Percentiles rank a stretch among this genome's conserved stretches.
Evolutionary conservation across 1,139 yeast genomes (phyloP).

Genomic region (Saccharomycopsis crataegensis): DNA sequence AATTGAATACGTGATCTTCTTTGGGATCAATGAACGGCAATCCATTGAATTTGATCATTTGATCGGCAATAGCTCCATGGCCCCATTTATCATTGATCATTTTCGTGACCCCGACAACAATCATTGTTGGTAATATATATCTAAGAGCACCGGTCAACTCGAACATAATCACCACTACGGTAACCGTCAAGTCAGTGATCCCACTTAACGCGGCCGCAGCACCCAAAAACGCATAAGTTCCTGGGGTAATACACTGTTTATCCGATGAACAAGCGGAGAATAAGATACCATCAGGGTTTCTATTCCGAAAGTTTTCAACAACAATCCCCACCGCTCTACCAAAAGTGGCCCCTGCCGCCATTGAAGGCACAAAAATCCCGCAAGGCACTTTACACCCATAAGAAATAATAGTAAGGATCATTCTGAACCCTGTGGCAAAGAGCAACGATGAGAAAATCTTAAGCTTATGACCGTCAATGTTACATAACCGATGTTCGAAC

Average conservation of each 20-base stretch:
- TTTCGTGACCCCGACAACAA: constrained; percentile 88
- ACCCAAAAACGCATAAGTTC: constrained; percentile 93
- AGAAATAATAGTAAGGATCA: constrained; percentile 66
- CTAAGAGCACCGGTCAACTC: constrained; percentile 91
- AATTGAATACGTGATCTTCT: constrained; percentile 48
- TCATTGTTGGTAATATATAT: constrained; percentile 91
- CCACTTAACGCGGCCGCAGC: constrained; percentile 96
- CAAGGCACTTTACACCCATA: constrained; percentile 94
- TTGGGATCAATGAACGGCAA: constrained; percentile 76
- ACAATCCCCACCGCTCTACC: constrained; percentile 78
- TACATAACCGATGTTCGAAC: constrained; percentile 44
- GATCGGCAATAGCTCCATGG: constrained; percentile 87
- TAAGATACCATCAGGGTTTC: constrained; percentile 32
- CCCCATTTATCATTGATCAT: constrained; percentile 71
- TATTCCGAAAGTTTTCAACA: constrained; percentile 48
- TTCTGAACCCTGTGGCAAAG: constrained; percentile 68
- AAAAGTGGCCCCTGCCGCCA: constrained; percentile 95
- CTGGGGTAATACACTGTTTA: constrained; percentile 69
- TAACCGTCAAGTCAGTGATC: constrained; percentile 82
- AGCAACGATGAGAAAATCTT: constrained; percentile 39
- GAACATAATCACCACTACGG: constrained; percentile 93
- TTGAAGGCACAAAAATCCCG: constrained; percentile 92
- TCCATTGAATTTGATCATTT: constrained; percentile 85
- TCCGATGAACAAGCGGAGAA: constrained; percentile 40
- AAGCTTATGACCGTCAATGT: constrained; percentile 32